A percentile compares a stretch with the other conserved stretches of the same genome.
phyloP scores from a whole-genome alignment of 169 alveolate genomes.

The Eimeria falciformis region DNA sequence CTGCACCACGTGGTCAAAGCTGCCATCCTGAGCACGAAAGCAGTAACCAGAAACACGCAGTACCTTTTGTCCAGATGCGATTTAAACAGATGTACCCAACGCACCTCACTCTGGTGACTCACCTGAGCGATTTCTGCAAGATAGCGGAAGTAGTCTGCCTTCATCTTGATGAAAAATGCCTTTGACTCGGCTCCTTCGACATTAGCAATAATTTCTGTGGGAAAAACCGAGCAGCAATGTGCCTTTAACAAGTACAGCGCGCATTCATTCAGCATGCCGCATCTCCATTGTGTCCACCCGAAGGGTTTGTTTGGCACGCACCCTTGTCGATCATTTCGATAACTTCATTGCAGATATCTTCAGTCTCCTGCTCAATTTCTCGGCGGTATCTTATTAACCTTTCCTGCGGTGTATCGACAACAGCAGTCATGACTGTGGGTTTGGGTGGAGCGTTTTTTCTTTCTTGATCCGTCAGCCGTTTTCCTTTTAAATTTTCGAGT shows the following conservation, averaged over 20 bases:
- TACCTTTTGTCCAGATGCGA: background rate
- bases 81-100: background rate
- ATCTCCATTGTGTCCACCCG: background rate
- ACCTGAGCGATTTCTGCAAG: slow-evolving; percentile 94
- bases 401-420: too few species aligned
- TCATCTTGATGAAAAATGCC: slow-evolving; percentile 97
- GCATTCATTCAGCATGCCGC: background rate
- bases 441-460: background rate
- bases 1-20: slow-evolving; percentile 93
- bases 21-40: slow-evolving; percentile 87
- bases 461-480: background rate
- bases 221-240: background rate
- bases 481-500: background rate
- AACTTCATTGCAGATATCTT: slow-evolving; percentile 52
- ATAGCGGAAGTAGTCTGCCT: slow-evolving; percentile 98
- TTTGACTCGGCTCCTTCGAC: slow-evolving; percentile 88
- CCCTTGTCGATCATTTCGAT: slow-evolving; percentile 43
- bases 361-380: slow-evolving; percentile 40
- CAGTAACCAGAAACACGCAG: background rate
- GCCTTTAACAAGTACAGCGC: background rate
- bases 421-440: too few species aligned
- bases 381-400: slow-evolving; percentile 43
- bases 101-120: background rate
- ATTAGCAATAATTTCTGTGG: slow-evolving; percentile 24
- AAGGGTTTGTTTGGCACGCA: too few species aligned